phyloP scores from a whole-genome alignment of 495 filamentous ascomycete species.

The Bathelium albidoporum region DNA sequence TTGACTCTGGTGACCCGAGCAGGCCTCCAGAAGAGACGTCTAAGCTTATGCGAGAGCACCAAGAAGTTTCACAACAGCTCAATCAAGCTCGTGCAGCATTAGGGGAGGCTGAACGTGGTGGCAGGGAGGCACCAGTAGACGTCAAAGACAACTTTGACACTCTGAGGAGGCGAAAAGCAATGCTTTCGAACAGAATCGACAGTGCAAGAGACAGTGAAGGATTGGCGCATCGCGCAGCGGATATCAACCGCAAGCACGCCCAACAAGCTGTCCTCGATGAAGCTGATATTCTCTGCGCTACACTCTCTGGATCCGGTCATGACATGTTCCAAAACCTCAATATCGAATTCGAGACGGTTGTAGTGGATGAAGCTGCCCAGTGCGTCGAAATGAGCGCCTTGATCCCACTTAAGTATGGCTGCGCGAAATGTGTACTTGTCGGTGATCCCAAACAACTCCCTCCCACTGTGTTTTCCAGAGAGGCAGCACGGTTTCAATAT shows the following conservation, averaged over 20 bases:
- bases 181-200: conserved; percentile 72
- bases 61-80: conserved; percentile 60
- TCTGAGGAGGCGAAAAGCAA: conserved; percentile 63
- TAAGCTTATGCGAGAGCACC: conserved; percentile 73
- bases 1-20: conserved; percentile 35
- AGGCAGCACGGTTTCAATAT: conserved; percentile 86
- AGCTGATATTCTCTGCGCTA: conserved; percentile 89
- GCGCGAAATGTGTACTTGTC: conserved; percentile 91
- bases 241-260: conserved; percentile 69
- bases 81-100: conserved; percentile 42
- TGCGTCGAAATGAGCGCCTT: conserved; percentile 94
- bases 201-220: conserved; percentile 74
- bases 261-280: conserved; percentile 86
- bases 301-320: conserved; percentile 88
- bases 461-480: conserved; percentile 87
- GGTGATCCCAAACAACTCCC: conserved; percentile 96
- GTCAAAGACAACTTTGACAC: conserved; percentile 49
- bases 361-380: conserved; percentile 97
- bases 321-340: conserved; percentile 94
- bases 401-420: conserved; percentile 95
- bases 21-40: conserved; percentile 50
- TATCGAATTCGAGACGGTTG: conserved; percentile 95
- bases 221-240: conserved; percentile 62
- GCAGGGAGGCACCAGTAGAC: conserved; percentile 59
- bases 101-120: conserved; percentile 9